Evolutionary conservation across 2,329 filamentous ascomycete species (phyloP), one percentile per base, ranked within the genome.

Genomic region (Capronia epimyces): DNA sequence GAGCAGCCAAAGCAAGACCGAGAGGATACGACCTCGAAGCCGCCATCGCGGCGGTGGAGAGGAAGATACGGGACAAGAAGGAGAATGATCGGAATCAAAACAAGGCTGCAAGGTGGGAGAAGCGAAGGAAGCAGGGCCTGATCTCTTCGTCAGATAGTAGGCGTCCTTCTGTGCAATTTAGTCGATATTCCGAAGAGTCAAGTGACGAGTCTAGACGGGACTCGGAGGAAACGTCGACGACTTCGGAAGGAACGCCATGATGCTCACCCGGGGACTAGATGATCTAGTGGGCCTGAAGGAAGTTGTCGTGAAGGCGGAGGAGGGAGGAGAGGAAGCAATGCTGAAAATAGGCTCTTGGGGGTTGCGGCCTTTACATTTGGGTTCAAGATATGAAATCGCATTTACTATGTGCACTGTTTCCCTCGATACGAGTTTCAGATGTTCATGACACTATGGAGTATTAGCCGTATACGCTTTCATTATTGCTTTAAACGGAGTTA

Each of bases 21-120:
- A 39, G 24, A 36, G 36, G 31, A 2, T 52, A 13, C 12, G 29
- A 52, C 3, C 45, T 52, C 3, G 41, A 49, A 8, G 16, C 37
- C 1, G 48, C 31, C 4, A 40, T 45, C 20, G 21, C 10, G 3
- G 3, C n/a, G 3, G 3, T 22, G 25, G 24, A 21, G 18, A 49
- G 12, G 41, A 18, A 37, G 8, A 15, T 13, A 4, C 15, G 15
- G 22, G 27, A 25, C 10, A 20, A 9, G 39, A 27, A 32, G 41
- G 16, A 27, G 24, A 15, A 13, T 13, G 18, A 42, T 21, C 15
- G 3, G 21, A 36, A 20, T 40, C 21, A 9, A 3, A 13, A 36
- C 12, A 41, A 42, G 32, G 22, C 5, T 8, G 20, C 6, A n/a
- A 15, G 22, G 39, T 37, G 24, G 43, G 20, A n/a, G 20, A 37